Evolutionary conservation across 2,329 filamentous ascomycete genomes (phyloP).

Genomic region (Alternaria ethzedia): DNA sequence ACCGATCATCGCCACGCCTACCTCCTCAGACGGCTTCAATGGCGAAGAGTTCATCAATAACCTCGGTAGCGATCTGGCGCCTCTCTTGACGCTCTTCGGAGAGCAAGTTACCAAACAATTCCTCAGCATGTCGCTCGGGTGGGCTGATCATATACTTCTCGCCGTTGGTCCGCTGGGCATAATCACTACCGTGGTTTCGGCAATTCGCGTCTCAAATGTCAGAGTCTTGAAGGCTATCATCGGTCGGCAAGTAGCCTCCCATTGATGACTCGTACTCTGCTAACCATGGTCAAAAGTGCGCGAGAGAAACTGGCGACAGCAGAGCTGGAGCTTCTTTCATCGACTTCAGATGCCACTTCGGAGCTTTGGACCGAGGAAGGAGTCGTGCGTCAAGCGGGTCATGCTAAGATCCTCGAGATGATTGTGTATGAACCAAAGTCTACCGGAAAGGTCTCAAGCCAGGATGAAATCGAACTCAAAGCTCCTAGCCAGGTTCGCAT

Average conservation of each 20-base stretch:
- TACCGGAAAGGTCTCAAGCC: rapidly evolving
- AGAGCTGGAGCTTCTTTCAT: slow-evolving; percentile 40
- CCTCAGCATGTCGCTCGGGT: slow-evolving; percentile 43
- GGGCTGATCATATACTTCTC: slow-evolving; percentile 28
- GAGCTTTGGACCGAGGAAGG: background rate
- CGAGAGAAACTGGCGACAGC: slow-evolving; percentile 15
- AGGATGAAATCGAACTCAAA: rapidly evolving
- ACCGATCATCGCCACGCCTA: background rate
- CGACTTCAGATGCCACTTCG: slow-evolving; percentile 22
- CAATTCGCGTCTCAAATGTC: slow-evolving; percentile 31
- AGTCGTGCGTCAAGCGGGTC: background rate
- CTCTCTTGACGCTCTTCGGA: slow-evolving; percentile 45
- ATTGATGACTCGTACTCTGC: no score
- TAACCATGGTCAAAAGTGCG: no score
- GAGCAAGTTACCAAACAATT: slow-evolving; percentile 51
- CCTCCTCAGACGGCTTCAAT: slow-evolving; percentile 21
- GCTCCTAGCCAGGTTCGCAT: rapidly evolving
- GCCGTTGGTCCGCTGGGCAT: slow-evolving; percentile 36
- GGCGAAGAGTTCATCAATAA: background rate
- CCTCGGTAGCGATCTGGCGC: background rate
- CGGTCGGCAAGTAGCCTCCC: no score
- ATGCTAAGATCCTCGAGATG: background rate
- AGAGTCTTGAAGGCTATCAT: slow-evolving; percentile 12
- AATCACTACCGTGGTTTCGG: slow-evolving; percentile 27
- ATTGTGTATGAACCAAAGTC: rapidly evolving